Percentiles rank a stretch among this genome's conserved stretches.
phyloP scores from a whole-genome alignment of 116 monocot species.

The Trichopus zeylanicus region DNA sequence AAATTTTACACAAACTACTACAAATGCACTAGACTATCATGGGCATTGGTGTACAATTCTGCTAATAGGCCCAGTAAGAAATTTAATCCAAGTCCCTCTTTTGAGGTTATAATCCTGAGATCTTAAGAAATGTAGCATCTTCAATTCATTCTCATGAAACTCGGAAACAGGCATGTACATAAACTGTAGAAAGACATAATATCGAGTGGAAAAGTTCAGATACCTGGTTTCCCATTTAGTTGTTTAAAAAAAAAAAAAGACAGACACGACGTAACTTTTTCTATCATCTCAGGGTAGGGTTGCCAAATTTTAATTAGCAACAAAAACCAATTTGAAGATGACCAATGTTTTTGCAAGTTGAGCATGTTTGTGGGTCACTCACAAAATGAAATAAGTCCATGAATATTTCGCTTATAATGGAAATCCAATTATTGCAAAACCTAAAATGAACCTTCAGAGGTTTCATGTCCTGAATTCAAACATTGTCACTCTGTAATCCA shows the following conservation, averaged over 20 bases:
- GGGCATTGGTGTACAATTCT: not conserved
- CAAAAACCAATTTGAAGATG: too few relatives aligned
- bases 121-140: slow-evolving; percentile 80
- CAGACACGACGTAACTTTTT: slow-evolving; percentile 75
- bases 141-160: slow-evolving; percentile 90
- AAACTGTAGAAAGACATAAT: not conserved
- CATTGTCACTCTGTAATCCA: too few relatives aligned
- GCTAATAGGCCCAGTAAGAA: not conserved
- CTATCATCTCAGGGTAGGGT: slow-evolving; percentile 78
- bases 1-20: too few relatives aligned
- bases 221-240: too few relatives aligned
- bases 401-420: too few relatives aligned
- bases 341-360: slow-evolving; percentile 96
- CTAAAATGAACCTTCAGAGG: too few relatives aligned
- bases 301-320: slow-evolving; percentile 99
- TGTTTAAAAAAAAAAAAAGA: not conserved
- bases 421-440: too few relatives aligned
- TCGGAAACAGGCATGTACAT: slow-evolving; percentile 10
- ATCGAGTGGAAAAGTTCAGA: not conserved
- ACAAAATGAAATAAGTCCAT: too few relatives aligned
- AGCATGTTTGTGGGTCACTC: slow-evolving; percentile 93
- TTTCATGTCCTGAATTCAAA: too few relatives aligned
- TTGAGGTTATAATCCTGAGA: slow-evolving; percentile 88
- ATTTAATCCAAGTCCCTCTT: slow-evolving; percentile 39
- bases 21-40: too few relatives aligned